Percentiles rank a stretch among this genome's conserved stretches.
phyloP scores from a whole-genome alignment of 345 rosid species.

The Eucalyptus urophylla region DNA sequence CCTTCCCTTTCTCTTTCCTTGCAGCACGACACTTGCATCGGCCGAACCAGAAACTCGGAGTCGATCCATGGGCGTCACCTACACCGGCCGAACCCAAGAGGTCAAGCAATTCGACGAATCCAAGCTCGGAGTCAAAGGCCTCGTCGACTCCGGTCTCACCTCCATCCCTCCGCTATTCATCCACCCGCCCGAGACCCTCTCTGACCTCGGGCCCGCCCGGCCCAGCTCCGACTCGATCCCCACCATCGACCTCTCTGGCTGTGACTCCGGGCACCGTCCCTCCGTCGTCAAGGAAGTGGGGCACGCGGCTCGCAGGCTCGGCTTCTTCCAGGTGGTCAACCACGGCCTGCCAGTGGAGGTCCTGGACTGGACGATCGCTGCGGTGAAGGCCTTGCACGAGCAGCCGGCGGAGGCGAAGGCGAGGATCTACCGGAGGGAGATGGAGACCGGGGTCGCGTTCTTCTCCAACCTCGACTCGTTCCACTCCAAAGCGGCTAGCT shows the following conservation, averaged over 20 bases:
- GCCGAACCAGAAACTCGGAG: not conserved
- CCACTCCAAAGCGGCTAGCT: constrained; percentile 36
- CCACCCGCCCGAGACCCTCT: constrained; percentile 7
- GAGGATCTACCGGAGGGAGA: constrained; percentile 5
- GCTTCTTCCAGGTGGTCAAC: not conserved
- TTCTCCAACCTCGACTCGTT: constrained; percentile 30
- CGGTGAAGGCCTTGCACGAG: constrained; percentile 10
- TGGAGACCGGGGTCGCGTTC: constrained; percentile 4
- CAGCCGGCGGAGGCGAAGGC: constrained; percentile 22
- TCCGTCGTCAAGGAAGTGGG: constrained; percentile 15
- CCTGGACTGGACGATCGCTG: constrained; percentile 1
- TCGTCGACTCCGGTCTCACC: constrained; percentile 28
- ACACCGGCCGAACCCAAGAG: constrained; percentile 6
- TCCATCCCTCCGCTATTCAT: not conserved
- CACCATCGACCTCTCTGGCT: constrained; percentile 22
- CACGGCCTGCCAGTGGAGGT: not conserved
- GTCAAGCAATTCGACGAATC: constrained; percentile 22
- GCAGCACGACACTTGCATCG: not conserved
- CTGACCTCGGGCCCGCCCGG: not conserved
- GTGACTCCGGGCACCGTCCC: constrained; percentile 12
- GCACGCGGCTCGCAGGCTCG: constrained; percentile 1
- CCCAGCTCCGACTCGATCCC: constrained; percentile 7
- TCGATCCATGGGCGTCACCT: not conserved
- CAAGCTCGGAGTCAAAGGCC: constrained; percentile 35
- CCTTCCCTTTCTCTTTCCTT: not conserved